Evolutionary conservation across 352 stramenopile species (phyloP).

Genomic region (Thraustochytrium aureum): DNA sequence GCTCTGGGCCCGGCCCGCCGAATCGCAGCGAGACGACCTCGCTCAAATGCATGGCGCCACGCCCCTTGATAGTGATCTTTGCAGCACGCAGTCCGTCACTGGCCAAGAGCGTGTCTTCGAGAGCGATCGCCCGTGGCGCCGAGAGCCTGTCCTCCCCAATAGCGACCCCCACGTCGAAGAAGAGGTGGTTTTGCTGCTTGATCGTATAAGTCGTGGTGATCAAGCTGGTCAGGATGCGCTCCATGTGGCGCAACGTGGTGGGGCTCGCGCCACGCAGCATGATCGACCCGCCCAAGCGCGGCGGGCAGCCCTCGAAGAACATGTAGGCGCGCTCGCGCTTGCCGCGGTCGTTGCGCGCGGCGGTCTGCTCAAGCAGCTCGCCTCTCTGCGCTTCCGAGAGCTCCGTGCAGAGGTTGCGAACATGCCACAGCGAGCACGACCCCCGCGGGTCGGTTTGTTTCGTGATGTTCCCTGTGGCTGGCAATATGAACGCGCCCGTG

Average conservation of each 20-base stretch:
- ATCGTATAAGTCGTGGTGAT: slow-evolving; percentile 94
- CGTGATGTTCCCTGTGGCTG: slow-evolving; percentile 88
- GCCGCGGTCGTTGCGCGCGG: slow-evolving; percentile 30
- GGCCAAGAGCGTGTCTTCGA: slow-evolving; percentile 12
- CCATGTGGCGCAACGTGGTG: slow-evolving; percentile 82
- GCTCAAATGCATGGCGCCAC: slow-evolving; percentile 10
- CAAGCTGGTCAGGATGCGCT: slow-evolving; percentile 80
- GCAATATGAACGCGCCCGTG: slow-evolving; percentile 85
- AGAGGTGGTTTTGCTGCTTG: slow-evolving; percentile 89
- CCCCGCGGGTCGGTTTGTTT: slow-evolving; percentile 65
- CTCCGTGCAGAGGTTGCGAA: slow-evolving; percentile 50
- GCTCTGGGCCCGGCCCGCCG: slow-evolving; percentile 31
- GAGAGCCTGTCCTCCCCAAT: slow-evolving; percentile 36
- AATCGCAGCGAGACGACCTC: slow-evolving; percentile 1
- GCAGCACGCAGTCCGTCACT: background rate
- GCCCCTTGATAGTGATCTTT: slow-evolving; percentile 22
- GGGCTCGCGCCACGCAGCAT: slow-evolving; percentile 84
- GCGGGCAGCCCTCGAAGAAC: slow-evolving; percentile 92
- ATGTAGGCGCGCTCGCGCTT: slow-evolving; percentile 76
- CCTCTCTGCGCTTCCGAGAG: slow-evolving; percentile 30
- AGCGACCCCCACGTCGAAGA: slow-evolving; percentile 77
- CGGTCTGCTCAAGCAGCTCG: slow-evolving; percentile 28
- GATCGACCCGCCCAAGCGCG: slow-evolving; percentile 88
- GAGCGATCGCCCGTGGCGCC: background rate
- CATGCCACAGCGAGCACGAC: slow-evolving; percentile 57